phyloP scores from a whole-genome alignment of 164 flowering plant species.

The Stephania japonica region DNA sequence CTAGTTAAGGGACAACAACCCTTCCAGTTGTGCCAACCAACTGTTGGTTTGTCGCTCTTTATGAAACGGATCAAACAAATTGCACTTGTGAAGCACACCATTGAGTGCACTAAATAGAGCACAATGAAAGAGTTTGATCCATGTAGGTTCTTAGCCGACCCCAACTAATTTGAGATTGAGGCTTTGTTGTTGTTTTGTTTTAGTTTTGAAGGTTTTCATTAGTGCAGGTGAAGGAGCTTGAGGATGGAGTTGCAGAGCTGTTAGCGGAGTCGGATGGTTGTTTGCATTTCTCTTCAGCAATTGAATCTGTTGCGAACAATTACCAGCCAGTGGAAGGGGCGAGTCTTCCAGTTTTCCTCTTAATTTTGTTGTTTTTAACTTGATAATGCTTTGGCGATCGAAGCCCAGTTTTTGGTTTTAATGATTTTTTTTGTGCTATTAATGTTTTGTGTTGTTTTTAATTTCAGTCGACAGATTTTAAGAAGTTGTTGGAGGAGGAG shows the following conservation, averaged over 20 bases:
- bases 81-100: no score
- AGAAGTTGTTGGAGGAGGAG: constrained; percentile 58
- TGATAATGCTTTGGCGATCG: neutral
- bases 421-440: neutral
- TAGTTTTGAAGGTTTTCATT: neutral
- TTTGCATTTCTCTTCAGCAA: constrained; percentile 37
- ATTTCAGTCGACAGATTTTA: constrained; percentile 65
- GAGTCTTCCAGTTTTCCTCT: neutral
- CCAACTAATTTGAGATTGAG: no score
- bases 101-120: no score
- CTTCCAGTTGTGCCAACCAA: no score
- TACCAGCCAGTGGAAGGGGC: constrained; percentile 59
- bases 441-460: neutral
- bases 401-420: neutral
- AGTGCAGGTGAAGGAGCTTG: constrained; percentile 68
- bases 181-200: no score
- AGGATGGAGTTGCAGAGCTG: constrained; percentile 50
- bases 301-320: constrained; percentile 42
- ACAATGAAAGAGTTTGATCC: no score
- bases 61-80: no score
- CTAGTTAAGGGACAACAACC: no score
- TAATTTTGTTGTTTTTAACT: neutral
- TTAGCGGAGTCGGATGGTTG: constrained; percentile 44
- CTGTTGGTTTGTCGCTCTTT: no score
- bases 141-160: no score